Conservation (phyloP, 805 yeast species). For the Yarrowia keelungensis region DNA sequence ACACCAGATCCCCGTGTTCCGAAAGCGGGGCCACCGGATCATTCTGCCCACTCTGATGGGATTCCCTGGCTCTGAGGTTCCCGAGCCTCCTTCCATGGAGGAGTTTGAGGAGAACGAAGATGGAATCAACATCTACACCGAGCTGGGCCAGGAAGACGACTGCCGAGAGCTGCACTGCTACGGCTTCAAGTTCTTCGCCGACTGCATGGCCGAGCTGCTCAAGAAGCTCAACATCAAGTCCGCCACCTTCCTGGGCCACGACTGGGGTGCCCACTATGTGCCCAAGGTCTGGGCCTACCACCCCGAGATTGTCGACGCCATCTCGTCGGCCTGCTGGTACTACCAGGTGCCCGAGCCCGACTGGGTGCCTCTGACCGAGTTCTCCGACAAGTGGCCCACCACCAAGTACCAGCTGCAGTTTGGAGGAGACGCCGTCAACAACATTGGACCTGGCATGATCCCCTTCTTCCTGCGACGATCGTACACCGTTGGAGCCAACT, state of each 20-base stretch:
- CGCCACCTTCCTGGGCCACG: constrained; percentile 39
- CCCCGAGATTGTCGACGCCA: constrained; percentile 38
- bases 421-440: constrained; percentile 39
- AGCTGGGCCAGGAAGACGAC: constrained; percentile 38
- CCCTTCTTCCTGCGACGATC: constrained; percentile 37
- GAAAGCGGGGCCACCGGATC: constrained; percentile 38
- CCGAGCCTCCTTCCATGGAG: constrained; percentile 38
- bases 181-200: constrained; percentile 37
- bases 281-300: constrained; percentile 39
- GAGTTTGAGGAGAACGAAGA: constrained; percentile 39
- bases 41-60: constrained; percentile 39
- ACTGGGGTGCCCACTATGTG: constrained; percentile 39
- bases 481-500: constrained; percentile 33
- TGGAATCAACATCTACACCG: constrained; percentile 31
- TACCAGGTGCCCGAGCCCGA: constrained; percentile 37
- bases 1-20: constrained; percentile 37
- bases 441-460: constrained; percentile 26
- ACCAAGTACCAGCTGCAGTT: constrained; percentile 37
- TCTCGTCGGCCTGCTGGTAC: constrained; percentile 38
- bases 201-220: constrained; percentile 36
- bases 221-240: constrained; percentile 20
- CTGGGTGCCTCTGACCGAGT: constrained; percentile 34
- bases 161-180: constrained; percentile 29
- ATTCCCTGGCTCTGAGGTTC: constrained; percentile 39
- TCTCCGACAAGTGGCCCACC: constrained; percentile 39